Evolutionary conservation across 768 basidiomycete species (phyloP), one percentile per base, ranked within the genome.

Genomic region (Kwoniella newhampshirensis): DNA sequence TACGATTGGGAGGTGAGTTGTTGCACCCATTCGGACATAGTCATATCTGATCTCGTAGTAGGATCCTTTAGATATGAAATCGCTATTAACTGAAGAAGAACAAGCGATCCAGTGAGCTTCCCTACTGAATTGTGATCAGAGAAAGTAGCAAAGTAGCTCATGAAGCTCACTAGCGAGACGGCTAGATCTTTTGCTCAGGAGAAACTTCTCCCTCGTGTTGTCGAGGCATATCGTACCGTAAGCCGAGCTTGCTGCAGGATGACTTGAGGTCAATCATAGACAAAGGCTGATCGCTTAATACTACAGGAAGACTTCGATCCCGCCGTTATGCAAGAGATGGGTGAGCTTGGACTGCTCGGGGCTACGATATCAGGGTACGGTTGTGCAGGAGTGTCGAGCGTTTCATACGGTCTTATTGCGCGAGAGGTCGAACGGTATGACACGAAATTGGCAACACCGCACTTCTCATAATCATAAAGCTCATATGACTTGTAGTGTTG

Each of bases 311-410:
- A 87, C 69, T 93, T 91, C 76, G 82, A 92, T 76, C 81, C 81
- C 57, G 78, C 81, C 5, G 85, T 91, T 47, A 80, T 97, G 20
- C 84, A 85, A 8, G 90, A 94, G 75, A 96, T 97, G 93, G 94
- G 94, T 4, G 83, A 85, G 59, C 80, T 97, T 3, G 94, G 94
- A 1, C 78, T 97, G 13, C 81, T 98, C 1, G 94, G 94, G 0
- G 86, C 93, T 1, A 98, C 93, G 0, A 97, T 97, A 62, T 75
- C 86, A 57, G 93, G 91, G 0, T 96, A 96, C 63, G 91, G 89
- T 21, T 98, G 94, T 70, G 93, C 94, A 0, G 93, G 94, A 20
- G 86, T 84, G 17, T 88, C 86, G 66, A 87, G 86, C 66, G 92
- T 97, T 11, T 88, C 94, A 1, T 97, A 97, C 63, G 94, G 94